Conservation (phyloP, 129 eudicot species). For the Flaveria sonorensis region DNA sequence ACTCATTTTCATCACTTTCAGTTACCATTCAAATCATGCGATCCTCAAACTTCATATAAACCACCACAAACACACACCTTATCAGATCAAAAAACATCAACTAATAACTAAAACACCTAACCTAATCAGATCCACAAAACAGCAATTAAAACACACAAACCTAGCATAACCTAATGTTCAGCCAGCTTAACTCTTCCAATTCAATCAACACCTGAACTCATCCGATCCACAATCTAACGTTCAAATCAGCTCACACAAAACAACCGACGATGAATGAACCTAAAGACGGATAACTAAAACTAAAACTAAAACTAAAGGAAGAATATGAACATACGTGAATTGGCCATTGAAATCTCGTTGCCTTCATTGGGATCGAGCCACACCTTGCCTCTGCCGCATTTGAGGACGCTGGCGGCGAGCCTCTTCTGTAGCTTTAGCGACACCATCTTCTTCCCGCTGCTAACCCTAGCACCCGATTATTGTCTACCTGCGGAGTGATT, state of each 20-base stretch:
- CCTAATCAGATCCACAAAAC: conserved; percentile 9
- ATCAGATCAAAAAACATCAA: neutral
- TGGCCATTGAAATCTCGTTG: conserved; percentile 48
- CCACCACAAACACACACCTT: neutral
- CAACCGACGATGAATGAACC: neutral
- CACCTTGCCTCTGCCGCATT: conserved; percentile 49
- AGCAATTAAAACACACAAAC: neutral
- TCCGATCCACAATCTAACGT: neutral
- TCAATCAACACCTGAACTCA: neutral
- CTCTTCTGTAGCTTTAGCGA: conserved; percentile 49
- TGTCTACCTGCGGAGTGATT: conserved; percentile 16
- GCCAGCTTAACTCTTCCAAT: neutral
- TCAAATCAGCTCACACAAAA: neutral
- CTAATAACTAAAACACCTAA: neutral
- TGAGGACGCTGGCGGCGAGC: conserved; percentile 49
- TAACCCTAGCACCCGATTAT: conserved; percentile 4
- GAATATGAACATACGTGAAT: conserved; percentile 38
- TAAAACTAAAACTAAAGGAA: neutral
- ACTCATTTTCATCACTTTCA: neutral
- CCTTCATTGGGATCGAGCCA: conserved; percentile 51
- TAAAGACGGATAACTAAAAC: neutral
- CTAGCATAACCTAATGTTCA: neutral
- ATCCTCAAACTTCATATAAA: neutral
- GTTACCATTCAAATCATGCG: neutral
- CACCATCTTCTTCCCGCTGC: conserved; percentile 30